Percentiles rank a stretch among this genome's conserved stretches.
Evolutionary conservation across 768 basidiomycete species (phyloP).

Genomic region (Pleurotus djamor): DNA sequence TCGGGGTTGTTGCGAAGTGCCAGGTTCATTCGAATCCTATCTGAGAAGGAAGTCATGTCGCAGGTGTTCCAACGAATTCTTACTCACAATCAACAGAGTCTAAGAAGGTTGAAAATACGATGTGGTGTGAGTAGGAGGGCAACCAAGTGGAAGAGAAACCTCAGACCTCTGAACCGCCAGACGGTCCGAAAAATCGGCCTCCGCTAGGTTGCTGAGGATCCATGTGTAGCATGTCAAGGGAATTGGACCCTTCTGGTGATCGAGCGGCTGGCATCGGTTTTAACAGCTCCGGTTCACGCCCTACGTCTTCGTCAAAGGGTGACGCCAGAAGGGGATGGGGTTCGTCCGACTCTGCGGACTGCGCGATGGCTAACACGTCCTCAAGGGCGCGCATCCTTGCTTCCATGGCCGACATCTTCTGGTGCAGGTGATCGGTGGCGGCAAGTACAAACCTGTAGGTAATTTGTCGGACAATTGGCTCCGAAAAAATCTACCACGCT

Average conservation of each 20-base stretch:
- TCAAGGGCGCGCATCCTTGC: constrained; percentile 52
- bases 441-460: constrained; percentile 44
- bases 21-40: constrained; percentile 23
- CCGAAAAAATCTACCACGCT: constrained; percentile 10
- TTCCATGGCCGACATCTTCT: constrained; percentile 42
- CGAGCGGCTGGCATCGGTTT: constrained; percentile 24
- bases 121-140: constrained; percentile 9
- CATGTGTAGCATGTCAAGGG: constrained; percentile 43
- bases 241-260: constrained; percentile 25
- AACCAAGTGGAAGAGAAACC: neutral
- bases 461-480: neutral
- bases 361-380: constrained; percentile 49
- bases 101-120: constrained; percentile 12
- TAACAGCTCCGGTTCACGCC: constrained; percentile 21
- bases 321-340: constrained; percentile 40
- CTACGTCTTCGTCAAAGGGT: constrained; percentile 25
- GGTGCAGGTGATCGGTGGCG: constrained; percentile 51
- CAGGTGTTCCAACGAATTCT: constrained; percentile 2
- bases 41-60: neutral
- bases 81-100: constrained; percentile 41
- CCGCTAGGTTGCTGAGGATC: constrained; percentile 30
- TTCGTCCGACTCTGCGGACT: constrained; percentile 32
- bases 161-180: constrained; percentile 48
- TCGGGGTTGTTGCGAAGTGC: constrained; percentile 12
- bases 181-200: constrained; percentile 43